Evolutionary conservation across 306 rosid genomes (phyloP).

Genomic region (Echinosophora koreensis): DNA sequence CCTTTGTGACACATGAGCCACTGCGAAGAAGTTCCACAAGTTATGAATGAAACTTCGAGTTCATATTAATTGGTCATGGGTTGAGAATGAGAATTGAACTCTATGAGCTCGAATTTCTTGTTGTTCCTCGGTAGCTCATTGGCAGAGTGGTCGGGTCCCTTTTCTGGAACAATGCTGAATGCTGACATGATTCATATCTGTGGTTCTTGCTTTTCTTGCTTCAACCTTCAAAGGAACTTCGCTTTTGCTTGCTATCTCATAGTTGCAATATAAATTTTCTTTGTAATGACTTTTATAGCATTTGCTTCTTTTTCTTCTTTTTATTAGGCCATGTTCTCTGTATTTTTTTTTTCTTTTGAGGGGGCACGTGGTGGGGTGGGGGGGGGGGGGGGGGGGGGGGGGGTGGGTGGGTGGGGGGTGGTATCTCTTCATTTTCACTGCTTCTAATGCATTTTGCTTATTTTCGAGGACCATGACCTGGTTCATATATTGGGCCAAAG

Average conservation of each 20-base stretch:
- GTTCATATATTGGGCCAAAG: slow-evolving; percentile 18
- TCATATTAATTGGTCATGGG: too few species aligned
- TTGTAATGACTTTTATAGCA: slow-evolving; percentile 11
- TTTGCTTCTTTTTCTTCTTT: slow-evolving; percentile 32
- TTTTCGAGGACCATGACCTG: not conserved
- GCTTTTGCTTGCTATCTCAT: slow-evolving; percentile 12
- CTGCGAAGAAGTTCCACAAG: too few species aligned
- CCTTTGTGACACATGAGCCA: slow-evolving; percentile 17
- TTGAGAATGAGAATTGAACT: too few species aligned
- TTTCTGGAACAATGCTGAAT: slow-evolving; percentile 17
- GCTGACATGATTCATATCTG: slow-evolving; percentile 32
- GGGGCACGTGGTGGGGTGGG: too few species aligned
- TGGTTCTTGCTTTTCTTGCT: slow-evolving; percentile 42
- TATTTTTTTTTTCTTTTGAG: too few species aligned
- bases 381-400: too few species aligned
- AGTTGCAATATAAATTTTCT: slow-evolving; percentile 20
- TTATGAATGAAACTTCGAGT: too few species aligned
- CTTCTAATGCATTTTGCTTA: slow-evolving; percentile 30
- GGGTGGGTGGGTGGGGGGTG: too few species aligned
- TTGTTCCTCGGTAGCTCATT: too few species aligned
- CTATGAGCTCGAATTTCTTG: too few species aligned
- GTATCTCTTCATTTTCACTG: slow-evolving; percentile 23
- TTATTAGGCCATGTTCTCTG: not conserved
- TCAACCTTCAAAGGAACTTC: slow-evolving; percentile 7
- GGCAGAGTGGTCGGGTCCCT: not conserved